These are phyloP conservation scores for Endoconidiophora laricicola DNA, from an alignment of 2,329 filamentous ascomycete genomes.

Conservation along the genomic window DNA sequence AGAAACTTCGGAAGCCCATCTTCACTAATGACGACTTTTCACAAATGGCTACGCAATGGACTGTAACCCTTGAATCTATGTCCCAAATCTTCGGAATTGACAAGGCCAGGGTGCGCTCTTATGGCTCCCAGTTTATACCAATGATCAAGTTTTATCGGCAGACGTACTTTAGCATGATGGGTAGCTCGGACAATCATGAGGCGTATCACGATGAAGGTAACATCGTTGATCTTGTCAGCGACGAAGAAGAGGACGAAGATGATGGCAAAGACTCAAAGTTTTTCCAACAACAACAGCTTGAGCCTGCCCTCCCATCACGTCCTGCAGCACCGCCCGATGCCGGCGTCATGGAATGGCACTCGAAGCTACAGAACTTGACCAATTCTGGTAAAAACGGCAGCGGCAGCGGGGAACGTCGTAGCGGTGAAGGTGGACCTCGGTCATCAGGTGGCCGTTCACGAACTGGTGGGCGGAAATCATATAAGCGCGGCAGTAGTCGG, in stretches of 20 bases:
- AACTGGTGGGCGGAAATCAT: neutral
- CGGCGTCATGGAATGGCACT: constrained; percentile 2
- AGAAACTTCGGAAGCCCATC: constrained; percentile 37
- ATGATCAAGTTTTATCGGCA: constrained; percentile 34
- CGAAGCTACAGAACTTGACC: constrained; percentile 1
- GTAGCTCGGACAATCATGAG: constrained; percentile 12
- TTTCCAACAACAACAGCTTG: constrained; percentile 21
- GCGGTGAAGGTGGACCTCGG: neutral
- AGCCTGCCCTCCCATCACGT: constrained; percentile 15
- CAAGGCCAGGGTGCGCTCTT: constrained; percentile 40
- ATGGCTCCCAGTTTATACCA: constrained; percentile 43
- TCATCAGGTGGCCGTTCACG: neutral
- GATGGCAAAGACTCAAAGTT: constrained; percentile 30
- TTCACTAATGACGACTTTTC: constrained; percentile 56
- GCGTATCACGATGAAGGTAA: constrained; percentile 20
- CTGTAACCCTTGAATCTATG: constrained; percentile 45
- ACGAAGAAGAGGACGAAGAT: constrained; percentile 22
- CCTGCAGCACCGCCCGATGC: constrained; percentile 1
- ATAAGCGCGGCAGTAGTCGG: neutral
- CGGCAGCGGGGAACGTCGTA: neutral
- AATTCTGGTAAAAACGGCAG: neutral
- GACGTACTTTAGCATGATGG: constrained; percentile 35
- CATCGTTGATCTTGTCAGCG: constrained; percentile 40
- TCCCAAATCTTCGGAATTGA: constrained; percentile 45
- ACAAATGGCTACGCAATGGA: constrained; percentile 58